phyloP scores from a whole-genome alignment of 805 yeast species.

The Wickerhamiella kurtzmanii region DNA sequence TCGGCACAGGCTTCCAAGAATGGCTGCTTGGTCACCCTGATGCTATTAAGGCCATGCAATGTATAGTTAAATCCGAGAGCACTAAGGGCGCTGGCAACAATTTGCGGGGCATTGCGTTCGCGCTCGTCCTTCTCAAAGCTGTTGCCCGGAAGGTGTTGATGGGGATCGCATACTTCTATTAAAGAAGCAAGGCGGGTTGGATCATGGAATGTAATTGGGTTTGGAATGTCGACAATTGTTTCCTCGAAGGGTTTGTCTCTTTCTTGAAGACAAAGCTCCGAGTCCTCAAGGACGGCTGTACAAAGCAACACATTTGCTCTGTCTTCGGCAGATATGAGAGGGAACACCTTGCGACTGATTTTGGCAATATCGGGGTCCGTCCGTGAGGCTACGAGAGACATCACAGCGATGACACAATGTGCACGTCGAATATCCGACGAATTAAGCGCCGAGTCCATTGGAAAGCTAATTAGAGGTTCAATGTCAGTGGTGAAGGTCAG shows the following conservation, averaged over 20 bases:
- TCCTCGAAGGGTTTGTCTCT: neutral
- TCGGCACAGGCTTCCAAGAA: neutral
- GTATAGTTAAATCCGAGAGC: neutral
- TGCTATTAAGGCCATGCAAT: neutral
- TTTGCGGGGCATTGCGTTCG: neutral
- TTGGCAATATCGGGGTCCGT: neutral
- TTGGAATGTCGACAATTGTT: neutral
- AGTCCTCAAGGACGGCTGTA: constrained; percentile 1
- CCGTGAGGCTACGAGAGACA: neutral
- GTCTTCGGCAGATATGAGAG: neutral
- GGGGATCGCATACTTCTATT: constrained; percentile 1
- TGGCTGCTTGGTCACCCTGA: neutral
- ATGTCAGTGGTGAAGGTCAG: too few relatives aligned
- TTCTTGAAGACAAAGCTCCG: neutral
- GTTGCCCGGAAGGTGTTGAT: neutral
- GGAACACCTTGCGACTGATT: neutral
- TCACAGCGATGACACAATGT: neutral
- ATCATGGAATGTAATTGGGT: neutral
- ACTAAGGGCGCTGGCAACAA: neutral
- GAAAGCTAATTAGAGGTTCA: neutral
- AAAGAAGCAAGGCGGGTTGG: neutral
- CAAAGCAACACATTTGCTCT: neutral
- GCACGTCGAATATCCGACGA: neutral
- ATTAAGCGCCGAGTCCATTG: neutral
- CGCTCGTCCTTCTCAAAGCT: neutral